These are phyloP conservation scores for Blumeria hordei DNA, from an alignment of 2,329 filamentous ascomycete species.

Conservation along the genomic window DNA sequence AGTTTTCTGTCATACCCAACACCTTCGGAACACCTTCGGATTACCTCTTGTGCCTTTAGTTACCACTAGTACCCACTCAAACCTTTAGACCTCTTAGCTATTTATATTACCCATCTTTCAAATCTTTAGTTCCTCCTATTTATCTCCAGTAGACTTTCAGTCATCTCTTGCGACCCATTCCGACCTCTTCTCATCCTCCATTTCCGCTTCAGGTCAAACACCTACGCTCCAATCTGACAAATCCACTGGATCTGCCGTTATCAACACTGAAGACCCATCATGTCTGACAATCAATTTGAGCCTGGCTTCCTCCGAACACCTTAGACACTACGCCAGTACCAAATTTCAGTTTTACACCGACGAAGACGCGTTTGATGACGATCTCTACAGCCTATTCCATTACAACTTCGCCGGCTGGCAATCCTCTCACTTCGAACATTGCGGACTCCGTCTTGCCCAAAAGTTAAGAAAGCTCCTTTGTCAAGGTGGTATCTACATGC, in stretches of 20 bases:
- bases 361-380: background rate
- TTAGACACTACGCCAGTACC: background rate
- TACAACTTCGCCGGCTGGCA: background rate
- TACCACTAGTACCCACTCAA: too few relatives aligned
- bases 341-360: background rate
- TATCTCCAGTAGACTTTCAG: too few relatives aligned
- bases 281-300: background rate
- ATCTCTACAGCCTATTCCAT: background rate
- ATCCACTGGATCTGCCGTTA: background rate
- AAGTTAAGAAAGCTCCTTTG: background rate
- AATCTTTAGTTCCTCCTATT: too few relatives aligned
- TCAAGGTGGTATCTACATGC: background rate
- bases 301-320: background rate
- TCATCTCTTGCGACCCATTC: too few relatives aligned
- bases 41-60: too few relatives aligned
- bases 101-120: too few relatives aligned
- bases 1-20: too few relatives aligned
- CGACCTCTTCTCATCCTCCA: too few relatives aligned
- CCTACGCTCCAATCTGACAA: too few relatives aligned
- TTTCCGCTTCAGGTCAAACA: too few relatives aligned
- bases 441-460: background rate
- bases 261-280: background rate
- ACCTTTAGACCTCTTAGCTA: too few relatives aligned
- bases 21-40: too few relatives aligned
- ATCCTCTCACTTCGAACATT: background rate